Evolutionary conservation across 1,284 basidiomycete genomes (phyloP), one percentile per base, ranked within the genome.

Genomic region (Puccinia coronata): DNA sequence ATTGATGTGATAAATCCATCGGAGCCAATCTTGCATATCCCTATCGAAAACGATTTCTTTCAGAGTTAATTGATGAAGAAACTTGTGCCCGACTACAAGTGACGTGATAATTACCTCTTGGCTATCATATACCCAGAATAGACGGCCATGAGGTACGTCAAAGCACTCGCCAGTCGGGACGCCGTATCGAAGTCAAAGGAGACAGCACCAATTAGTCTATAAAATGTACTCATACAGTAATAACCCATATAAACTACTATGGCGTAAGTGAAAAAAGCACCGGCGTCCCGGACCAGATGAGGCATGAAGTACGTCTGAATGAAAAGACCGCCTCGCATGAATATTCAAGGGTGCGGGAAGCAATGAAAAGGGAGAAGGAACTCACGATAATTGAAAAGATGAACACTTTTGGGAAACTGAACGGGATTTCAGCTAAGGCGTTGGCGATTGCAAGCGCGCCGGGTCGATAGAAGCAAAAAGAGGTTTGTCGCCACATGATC

Each of bases 391-490:
- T 20, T 36, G 57, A 71, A 61, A 77, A 83, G 28, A 79, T 23
- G 31, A 67, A 39, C 25, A 71, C 16, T 20, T 71, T 39, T 11
- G 53, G 84, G 0, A 87, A 84, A 82, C 87, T 88, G 85, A 88
- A 88, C 0, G 88, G 88, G 23, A 88, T 85, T 82, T 89, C 88
- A 73, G 87, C 86, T 12, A 87, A 51, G 20, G 88, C 86, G 70
- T 85, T 92, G 9, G 91, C 92, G 25, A 94, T 85, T 0, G 91
- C 90, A 51, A 91, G 88, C 0, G 93, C 92, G 5, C 91, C 89
- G 0, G 93, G 92, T 36, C 93, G 90, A 86, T 93, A 95, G 87
- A 95, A 90, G 82, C 92, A 90, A 85, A 92, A 96, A 53, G 88
- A 89, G 23, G 90, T 91, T 83, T 89, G 88, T 82, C 89, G 93